Evolutionary conservation across 192 early-diverging fungal genomes (phyloP).

Genomic region (Coemansia sp.): DNA sequence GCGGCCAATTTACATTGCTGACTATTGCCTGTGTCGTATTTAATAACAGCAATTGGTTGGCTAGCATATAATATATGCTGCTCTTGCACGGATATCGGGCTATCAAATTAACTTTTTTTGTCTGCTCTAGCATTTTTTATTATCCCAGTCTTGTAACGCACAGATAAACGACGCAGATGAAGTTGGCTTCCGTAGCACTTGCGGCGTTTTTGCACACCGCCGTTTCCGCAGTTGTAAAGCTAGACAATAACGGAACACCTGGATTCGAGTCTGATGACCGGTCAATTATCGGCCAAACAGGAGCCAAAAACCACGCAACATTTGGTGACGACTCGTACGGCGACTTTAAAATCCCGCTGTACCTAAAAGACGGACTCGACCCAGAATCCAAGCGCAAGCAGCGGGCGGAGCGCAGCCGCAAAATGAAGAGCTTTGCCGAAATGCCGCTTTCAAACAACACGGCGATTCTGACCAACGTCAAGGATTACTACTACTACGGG

Average conservation of each 20-base stretch:
- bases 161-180: slow-evolving; percentile 1
- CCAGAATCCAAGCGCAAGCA: slow-evolving; percentile 43
- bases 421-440: slow-evolving; percentile 38
- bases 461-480: slow-evolving; percentile 32
- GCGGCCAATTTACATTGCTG: not conserved
- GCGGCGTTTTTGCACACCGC: slow-evolving; percentile 20
- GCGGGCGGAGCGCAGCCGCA: slow-evolving; percentile 32
- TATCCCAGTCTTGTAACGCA: not conserved
- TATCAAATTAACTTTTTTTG: not conserved
- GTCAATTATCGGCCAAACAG: slow-evolving; percentile 11
- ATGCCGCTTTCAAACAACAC: slow-evolving; percentile 13
- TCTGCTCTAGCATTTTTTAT: not conserved
- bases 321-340: slow-evolving; percentile 18
- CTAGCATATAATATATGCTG: not conserved
- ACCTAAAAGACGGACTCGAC: slow-evolving; percentile 42
- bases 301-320: slow-evolving; percentile 26
- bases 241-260: slow-evolving; percentile 2
- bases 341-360: slow-evolving; percentile 39
- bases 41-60: not conserved
- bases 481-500: slow-evolving; percentile 65
- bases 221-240: slow-evolving; percentile 9
- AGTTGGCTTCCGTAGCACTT: slow-evolving; percentile 9
- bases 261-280: slow-evolving; percentile 5
- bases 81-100: not conserved
- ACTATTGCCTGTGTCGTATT: not conserved